Evolutionary conservation across 164 flowering plant species (phyloP), one percentile per base, ranked within the genome.

Genomic region (Vitis amurensis): DNA sequence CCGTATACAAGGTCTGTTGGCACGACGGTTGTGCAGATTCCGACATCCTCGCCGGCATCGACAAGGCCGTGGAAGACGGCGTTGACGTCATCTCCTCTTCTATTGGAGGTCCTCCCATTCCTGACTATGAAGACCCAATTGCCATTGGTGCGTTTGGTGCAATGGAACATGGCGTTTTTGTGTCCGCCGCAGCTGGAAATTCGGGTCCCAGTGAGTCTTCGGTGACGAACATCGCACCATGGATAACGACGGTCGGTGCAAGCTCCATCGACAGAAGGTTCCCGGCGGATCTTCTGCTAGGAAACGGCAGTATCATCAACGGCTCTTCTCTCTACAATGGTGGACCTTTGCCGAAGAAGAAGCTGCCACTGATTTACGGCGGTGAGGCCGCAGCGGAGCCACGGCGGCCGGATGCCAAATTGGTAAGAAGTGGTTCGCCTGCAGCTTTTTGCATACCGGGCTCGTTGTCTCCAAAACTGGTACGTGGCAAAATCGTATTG

Each of bases 171-270:
- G 86, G 86, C 0, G 70, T 85, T 7, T 52, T 85, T 37, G 86
- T 87, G 0, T 81, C 89, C 1, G 75, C 83, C 1, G 74, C 91
- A 0, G 89, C 84, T 1, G 89, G 91, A 2, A 87, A 87, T 63
- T 73, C 67, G 0, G 91, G 91, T 0, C 86, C 87, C 5, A 49
- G 13, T 1, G 15, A 11, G 3, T 4, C 2, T 31, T 67, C 81
- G 9, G 80, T 80, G 1, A 63, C 73, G 1, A 88, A 88, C 61
- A 59, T 78, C 0, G 84, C 90, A 0, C 92, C 92, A 0, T 88
- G 92, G 92, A 75, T 88, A 11, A 86, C 84, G 10, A 86, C 87
- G 3, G 87, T 85, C 10, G 92, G 89, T 2, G 90, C 90, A 0
- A 73, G 90, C 19, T 83, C 89, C 2, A 78, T 88, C 8, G 90